These are phyloP conservation scores for Candolleomyces aberdarensis DNA, from an alignment of 768 basidiomycete species.

Conservation along the genomic window DNA sequence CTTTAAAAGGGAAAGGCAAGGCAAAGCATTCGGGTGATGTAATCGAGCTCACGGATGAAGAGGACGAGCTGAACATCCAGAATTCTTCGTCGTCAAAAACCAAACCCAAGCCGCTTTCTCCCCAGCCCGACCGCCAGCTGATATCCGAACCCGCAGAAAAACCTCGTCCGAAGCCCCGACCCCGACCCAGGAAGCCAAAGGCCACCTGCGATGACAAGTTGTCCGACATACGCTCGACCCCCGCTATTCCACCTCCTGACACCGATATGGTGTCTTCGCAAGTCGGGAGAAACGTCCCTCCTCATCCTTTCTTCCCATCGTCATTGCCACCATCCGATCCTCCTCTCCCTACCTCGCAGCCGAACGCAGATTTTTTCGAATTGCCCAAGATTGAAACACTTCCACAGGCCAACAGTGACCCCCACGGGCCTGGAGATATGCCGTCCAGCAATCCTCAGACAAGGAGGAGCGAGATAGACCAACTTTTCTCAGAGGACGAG, in stretches of 20 bases:
- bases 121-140: not conserved
- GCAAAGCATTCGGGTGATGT: not conserved
- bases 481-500: slow-evolving; percentile 18
- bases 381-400: slow-evolving; percentile 36
- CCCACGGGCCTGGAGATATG: slow-evolving; percentile 6
- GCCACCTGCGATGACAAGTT: not conserved
- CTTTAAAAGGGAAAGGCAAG: slow-evolving; percentile 1
- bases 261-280: slow-evolving; percentile 14
- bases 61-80: slow-evolving; percentile 10
- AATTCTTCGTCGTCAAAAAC: slow-evolving; percentile 6
- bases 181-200: slow-evolving; percentile 15
- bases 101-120: slow-evolving; percentile 14
- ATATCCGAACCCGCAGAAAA: not conserved
- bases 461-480: slow-evolving; percentile 22
- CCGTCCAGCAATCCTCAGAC: slow-evolving; percentile 30
- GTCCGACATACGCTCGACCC: slow-evolving; percentile 4
- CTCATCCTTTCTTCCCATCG: slow-evolving; percentile 12
- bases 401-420: slow-evolving; percentile 16
- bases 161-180: slow-evolving; percentile 7
- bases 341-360: slow-evolving; percentile 27
- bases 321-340: slow-evolving; percentile 32
- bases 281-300: slow-evolving; percentile 11
- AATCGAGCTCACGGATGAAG: slow-evolving; percentile 18
- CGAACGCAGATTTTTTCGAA: slow-evolving; percentile 11
- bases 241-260: slow-evolving; percentile 10